Evolutionary conservation across 345 rosid genomes (phyloP).

Genomic region (Citrus sinensis): DVS_A1.0 CM039163.1:43916501-43917000

Average conservation of each 20-base stretch:
- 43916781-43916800: constrained; percentile 20
- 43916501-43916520: not conserved
- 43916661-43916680: not conserved
- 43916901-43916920: not conserved
- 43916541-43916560: not conserved
- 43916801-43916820: constrained; percentile 12
- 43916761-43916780: constrained; percentile 18
- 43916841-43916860: no score
- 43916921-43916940: not conserved
- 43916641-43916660: not conserved
- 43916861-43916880: not conserved
- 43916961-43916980: constrained; percentile 22
- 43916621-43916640: not conserved
- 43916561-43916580: not conserved
- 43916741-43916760: constrained; percentile 11
- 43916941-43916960: constrained; percentile 31
- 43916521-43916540: not conserved
- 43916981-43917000: constrained; percentile 1
- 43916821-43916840: not conserved
- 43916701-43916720: not conserved
- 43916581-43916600: constrained; percentile 8
- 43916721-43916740: constrained; percentile 9
- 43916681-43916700: constrained; percentile 10
- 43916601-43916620: not conserved
- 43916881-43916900: not conserved